A percentile compares a stretch with the other conserved stretches of the same genome.
Evolutionary conservation across 1,284 basidiomycete species (phyloP).

Genomic region (Rhodotorula sp.): DNA sequence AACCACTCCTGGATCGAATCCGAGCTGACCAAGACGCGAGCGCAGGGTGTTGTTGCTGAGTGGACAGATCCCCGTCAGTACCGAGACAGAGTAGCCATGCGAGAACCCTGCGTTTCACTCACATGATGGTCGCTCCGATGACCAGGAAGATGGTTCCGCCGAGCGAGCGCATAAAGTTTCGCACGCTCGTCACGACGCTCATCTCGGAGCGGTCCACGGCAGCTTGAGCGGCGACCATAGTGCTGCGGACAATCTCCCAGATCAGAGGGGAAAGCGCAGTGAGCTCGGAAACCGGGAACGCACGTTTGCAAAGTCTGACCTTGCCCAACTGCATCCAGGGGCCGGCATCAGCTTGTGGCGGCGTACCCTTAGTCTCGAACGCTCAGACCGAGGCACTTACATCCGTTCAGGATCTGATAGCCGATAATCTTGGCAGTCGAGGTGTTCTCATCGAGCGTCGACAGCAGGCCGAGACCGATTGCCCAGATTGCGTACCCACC

Average conservation of each 20-base stretch:
- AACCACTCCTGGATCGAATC: conserved; percentile 46
- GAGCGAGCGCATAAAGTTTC: conserved; percentile 65
- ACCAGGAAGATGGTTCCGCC: conserved; percentile 65
- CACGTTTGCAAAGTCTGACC: conserved; percentile 54
- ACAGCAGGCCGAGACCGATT: conserved; percentile 65
- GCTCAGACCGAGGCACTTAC: not conserved
- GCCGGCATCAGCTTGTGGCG: not conserved
- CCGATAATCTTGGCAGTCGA: conserved; percentile 60
- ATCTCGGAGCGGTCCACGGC: conserved; percentile 65
- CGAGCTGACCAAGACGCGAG: conserved; percentile 50
- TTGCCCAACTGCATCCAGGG: conserved; percentile 54
- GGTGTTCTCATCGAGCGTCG: conserved; percentile 59
- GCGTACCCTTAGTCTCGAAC: no score
- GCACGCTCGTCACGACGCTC: conserved; percentile 66
- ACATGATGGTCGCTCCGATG: conserved; percentile 57
- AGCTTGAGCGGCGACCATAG: conserved; percentile 66
- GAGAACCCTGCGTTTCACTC: not conserved
- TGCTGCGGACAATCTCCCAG: conserved; percentile 35
- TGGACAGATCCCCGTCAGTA: no score
- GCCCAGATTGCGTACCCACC: conserved; percentile 68
- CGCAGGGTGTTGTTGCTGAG: conserved; percentile 60
- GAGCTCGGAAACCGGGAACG: no score
- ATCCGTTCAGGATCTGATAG: conserved; percentile 65
- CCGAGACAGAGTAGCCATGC: not conserved
- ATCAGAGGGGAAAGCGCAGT: no score